A percentile compares a stretch with the other conserved stretches of the same genome.
Conservation (phyloP, 2,329 filamentous ascomycete species). For the Aspergillus sp. region DNA sequence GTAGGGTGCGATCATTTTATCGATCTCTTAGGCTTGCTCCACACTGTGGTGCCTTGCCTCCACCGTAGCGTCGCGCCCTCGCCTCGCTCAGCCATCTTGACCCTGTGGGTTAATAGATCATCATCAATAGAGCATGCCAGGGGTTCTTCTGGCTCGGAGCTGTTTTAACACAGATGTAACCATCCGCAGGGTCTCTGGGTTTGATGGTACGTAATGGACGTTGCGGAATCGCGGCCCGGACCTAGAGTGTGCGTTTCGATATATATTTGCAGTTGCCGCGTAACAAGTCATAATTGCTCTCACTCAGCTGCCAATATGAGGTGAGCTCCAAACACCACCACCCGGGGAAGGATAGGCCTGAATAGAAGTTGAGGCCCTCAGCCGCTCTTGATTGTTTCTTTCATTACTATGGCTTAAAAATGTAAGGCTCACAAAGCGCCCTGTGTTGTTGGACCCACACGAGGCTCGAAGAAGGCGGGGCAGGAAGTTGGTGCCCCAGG, state of each 20-base stretch:
- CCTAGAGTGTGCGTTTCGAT: neutral
- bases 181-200: neutral
- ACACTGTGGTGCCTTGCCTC: neutral
- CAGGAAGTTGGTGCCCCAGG: neutral
- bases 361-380: neutral
- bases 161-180: neutral
- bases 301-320: too few species aligned
- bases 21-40: neutral
- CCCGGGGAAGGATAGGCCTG: neutral
- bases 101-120: too few species aligned
- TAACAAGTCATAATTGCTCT: too few species aligned
- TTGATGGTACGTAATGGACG: neutral
- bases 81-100: too few species aligned
- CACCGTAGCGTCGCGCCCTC: neutral
- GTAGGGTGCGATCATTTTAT: neutral
- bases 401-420: neutral
- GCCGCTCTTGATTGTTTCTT: neutral
- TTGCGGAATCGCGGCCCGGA: neutral
- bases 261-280: neutral
- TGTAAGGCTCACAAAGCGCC: neutral
- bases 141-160: too few species aligned
- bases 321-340: too few species aligned
- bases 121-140: too few species aligned
- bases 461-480: constrained; percentile 3
- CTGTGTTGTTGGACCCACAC: neutral